phyloP scores from a whole-genome alignment of 208 protist genomes.

The Vickermania spadyakhi region DNA sequence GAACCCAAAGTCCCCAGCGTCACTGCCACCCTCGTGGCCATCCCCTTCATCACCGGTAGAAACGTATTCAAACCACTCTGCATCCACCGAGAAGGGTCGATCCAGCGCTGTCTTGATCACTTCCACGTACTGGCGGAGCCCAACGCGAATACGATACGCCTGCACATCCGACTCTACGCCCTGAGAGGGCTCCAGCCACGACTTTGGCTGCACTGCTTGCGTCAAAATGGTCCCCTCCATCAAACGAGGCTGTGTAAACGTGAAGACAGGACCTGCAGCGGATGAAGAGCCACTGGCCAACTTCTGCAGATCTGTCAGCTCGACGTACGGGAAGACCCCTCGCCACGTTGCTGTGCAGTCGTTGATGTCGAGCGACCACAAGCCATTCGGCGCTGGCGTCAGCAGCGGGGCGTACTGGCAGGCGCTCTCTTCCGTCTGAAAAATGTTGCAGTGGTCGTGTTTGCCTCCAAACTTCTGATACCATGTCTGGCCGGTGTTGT shows the following conservation, averaged over 20 bases:
- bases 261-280: slow-evolving; percentile 27
- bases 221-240: slow-evolving; percentile 50
- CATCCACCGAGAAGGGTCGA: slow-evolving; percentile 46
- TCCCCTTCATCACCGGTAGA: background rate
- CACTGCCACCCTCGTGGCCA: slow-evolving; percentile 6
- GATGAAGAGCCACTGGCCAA: slow-evolving; percentile 42
- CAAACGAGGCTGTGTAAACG: background rate
- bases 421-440: slow-evolving; percentile 23
- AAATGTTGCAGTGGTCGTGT: slow-evolving; percentile 67
- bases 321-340: slow-evolving; percentile 49
- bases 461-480: slow-evolving; percentile 87
- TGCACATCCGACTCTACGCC: slow-evolving; percentile 29
- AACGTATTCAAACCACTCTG: slow-evolving; percentile 58
- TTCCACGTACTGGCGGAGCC: slow-evolving; percentile 43
- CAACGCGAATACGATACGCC: slow-evolving; percentile 49
- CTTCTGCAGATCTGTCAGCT: slow-evolving; percentile 26
- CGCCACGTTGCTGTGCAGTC: slow-evolving; percentile 79
- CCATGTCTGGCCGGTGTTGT: slow-evolving; percentile 52
- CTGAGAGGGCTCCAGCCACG: slow-evolving; percentile 34
- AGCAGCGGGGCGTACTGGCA: slow-evolving; percentile 76
- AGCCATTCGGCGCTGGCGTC: slow-evolving; percentile 26
- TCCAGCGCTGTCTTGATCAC: slow-evolving; percentile 21
- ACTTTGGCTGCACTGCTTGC: slow-evolving; percentile 52
- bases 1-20: slow-evolving; percentile 44
- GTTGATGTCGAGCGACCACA: slow-evolving; percentile 66